phyloP scores from a whole-genome alignment of 2,329 filamentous ascomycete species.

The Venturia oleaginea region DNA sequence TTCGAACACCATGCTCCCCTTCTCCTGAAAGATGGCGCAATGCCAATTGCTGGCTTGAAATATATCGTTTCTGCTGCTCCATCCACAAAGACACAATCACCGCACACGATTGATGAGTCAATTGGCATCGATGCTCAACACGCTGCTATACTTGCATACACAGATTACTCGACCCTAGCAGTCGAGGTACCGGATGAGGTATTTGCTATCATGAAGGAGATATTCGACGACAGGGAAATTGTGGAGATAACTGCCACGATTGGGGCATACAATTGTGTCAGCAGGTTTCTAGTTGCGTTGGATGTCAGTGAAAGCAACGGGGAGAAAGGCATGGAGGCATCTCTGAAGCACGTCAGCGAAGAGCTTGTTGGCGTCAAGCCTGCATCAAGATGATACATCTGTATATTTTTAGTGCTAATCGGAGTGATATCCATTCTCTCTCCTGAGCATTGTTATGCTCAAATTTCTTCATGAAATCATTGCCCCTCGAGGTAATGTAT shows the following conservation, averaged over 20 bases:
- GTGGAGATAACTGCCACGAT: slow-evolving; percentile 75
- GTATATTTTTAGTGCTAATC: no score
- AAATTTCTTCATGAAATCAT: no score
- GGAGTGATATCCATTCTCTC: no score
- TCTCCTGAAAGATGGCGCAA: slow-evolving; percentile 50
- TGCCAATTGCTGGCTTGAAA: slow-evolving; percentile 42
- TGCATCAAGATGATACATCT: slow-evolving; percentile 7
- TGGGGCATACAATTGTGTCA: slow-evolving; percentile 77
- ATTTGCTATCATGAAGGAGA: slow-evolving; percentile 52
- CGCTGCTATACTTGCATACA: slow-evolving; percentile 56
- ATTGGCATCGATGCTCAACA: slow-evolving; percentile 12
- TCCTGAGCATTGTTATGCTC: no score
- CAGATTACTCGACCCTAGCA: slow-evolving; percentile 77
- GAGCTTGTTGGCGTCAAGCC: slow-evolving; percentile 10
- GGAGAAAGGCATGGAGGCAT: slow-evolving; percentile 21
- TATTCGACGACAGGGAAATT: slow-evolving; percentile 60
- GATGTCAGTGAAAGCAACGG: slow-evolving; percentile 47
- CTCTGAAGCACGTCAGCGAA: slow-evolving; percentile 21
- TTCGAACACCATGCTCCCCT: slow-evolving; percentile 69
- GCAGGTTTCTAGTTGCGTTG: slow-evolving; percentile 71
- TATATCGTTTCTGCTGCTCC: slow-evolving; percentile 22
- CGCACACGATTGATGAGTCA: not conserved
- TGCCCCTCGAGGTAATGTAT: no score
- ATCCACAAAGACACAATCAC: slow-evolving; percentile 5
- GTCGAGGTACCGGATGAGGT: slow-evolving; percentile 61